Evolutionary conservation across 1,284 basidiomycete genomes (phyloP), one percentile per base, ranked within the genome.

Genomic region (Ceratobasidium sp.): DNA sequence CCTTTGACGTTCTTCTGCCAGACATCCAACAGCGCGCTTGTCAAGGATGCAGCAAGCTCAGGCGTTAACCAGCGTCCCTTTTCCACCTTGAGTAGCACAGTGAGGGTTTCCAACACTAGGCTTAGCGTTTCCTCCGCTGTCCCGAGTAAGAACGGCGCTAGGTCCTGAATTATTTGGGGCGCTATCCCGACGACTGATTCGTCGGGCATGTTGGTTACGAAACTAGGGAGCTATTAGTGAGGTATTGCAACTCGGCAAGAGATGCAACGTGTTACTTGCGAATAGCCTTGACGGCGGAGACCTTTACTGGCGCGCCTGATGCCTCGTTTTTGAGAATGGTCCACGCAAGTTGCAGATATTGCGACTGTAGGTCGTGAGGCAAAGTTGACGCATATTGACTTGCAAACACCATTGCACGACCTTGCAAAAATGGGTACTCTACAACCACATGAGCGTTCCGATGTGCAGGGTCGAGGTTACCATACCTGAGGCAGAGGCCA

Each of bases 371-470:
- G 74, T 91, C 87, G 1, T 88, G 81, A 0, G 95, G 93, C 8
- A 99, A 87, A 3, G 92, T 85, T 78, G 91, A 90, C 0, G 95
- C 90, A 82, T 92, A 98, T 83, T 97, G 94, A 81, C 95, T 96
- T 0, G 96, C 96, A 82, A 99, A 97, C 54, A 99, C 95, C 80
- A 99, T 98, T 1, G 92, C 94, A 77, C 97, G 89, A 10, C 97
- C 98, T 85, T 98, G 96, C 65, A 99, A 85, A 88, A 98, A 98
- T 0, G 96, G 94, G 71, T 88, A 89, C 18, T 94, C 96, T 95
- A 79, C 2, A 27, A 79, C 41, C 12, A 55, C 18, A 60, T 65
- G 41, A 75, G 55, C 46, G 18, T 48, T 14, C 33, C n/a, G 57
- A 35, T 54, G n/a, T 75, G 64, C 30, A 60, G 41, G 48, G 23